A percentile compares a stretch with the other conserved stretches of the same genome.
These are phyloP conservation scores for Herpetospermum pedunculosum DNA, from an alignment of 306 rosid genomes.

Conservation along the genomic window DNA sequence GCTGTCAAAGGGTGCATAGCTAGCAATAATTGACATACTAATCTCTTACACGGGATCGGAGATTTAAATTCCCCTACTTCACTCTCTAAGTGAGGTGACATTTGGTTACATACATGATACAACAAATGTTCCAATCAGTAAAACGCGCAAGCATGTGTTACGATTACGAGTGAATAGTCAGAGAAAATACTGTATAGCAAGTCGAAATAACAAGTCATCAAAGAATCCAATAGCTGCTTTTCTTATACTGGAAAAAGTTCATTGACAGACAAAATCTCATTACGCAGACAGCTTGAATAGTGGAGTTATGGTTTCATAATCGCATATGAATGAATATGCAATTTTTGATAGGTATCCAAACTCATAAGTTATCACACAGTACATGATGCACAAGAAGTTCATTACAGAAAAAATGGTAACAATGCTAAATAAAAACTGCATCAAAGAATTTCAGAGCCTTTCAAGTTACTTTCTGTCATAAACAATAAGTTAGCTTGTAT, in stretches of 20 bases:
- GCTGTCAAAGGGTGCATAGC: too few species aligned
- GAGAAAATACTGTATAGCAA: neutral
- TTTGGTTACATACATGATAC: neutral
- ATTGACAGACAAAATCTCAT: neutral
- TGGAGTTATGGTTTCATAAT: neutral
- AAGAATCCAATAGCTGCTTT: neutral
- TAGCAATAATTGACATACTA: too few species aligned
- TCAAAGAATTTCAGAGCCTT: conserved; percentile 17
- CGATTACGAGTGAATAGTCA: neutral
- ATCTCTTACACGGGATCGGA: too few species aligned
- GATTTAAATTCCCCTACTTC: too few species aligned
- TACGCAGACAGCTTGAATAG: neutral
- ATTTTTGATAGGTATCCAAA: neutral
- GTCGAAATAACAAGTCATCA: neutral
- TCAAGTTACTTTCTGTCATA: conserved; percentile 13
- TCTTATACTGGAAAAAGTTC: neutral
- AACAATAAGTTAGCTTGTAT: conserved; percentile 21
- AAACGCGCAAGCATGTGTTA: neutral
- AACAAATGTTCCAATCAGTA: neutral
- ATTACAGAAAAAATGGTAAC: neutral
- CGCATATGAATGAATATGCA: neutral
- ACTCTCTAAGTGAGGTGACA: neutral
- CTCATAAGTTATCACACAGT: neutral
- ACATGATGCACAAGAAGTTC: neutral
- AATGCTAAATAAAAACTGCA: neutral